Percentiles rank a stretch among this genome's conserved stretches.
Evolutionary conservation across 768 basidiomycete species (phyloP).

Genomic region (Scleroderma bovista): DNA sequence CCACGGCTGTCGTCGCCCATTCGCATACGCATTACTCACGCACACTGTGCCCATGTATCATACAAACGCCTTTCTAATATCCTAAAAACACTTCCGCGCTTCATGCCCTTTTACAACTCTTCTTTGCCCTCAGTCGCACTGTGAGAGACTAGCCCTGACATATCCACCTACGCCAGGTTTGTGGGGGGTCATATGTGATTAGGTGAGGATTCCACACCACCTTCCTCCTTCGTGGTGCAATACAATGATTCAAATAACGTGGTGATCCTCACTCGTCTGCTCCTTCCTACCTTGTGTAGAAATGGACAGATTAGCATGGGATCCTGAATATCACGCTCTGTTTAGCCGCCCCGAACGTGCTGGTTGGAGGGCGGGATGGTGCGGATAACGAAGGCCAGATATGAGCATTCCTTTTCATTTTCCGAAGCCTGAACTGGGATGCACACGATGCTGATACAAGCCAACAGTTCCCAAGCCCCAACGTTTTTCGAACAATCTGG

Average conservation of each 20-base stretch:
- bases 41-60: slow-evolving; percentile 11
- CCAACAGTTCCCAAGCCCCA: neutral
- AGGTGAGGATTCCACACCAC: slow-evolving; percentile 25
- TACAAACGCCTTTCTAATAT: slow-evolving; percentile 13
- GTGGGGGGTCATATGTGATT: neutral
- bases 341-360: slow-evolving; percentile 41
- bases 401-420: slow-evolving; percentile 44
- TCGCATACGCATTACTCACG: slow-evolving; percentile 25
- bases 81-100: neutral
- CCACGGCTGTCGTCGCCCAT: neutral
- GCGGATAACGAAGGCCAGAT: slow-evolving; percentile 86
- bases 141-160: no score
- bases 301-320: slow-evolving; percentile 4
- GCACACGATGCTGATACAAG: slow-evolving; percentile 2
- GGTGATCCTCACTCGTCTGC: slow-evolving; percentile 42
- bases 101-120: neutral
- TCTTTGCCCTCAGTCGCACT: neutral
- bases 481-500: neutral
- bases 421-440: neutral
- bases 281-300: no score
- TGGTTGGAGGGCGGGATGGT: slow-evolving; percentile 45
- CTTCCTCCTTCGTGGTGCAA: neutral
- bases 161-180: no score
- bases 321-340: slow-evolving; percentile 28
- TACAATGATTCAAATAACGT: slow-evolving; percentile 59